Evolutionary conservation across 495 filamentous ascomycete genomes (phyloP).

Genomic region (Penicillium parvum): DNA sequence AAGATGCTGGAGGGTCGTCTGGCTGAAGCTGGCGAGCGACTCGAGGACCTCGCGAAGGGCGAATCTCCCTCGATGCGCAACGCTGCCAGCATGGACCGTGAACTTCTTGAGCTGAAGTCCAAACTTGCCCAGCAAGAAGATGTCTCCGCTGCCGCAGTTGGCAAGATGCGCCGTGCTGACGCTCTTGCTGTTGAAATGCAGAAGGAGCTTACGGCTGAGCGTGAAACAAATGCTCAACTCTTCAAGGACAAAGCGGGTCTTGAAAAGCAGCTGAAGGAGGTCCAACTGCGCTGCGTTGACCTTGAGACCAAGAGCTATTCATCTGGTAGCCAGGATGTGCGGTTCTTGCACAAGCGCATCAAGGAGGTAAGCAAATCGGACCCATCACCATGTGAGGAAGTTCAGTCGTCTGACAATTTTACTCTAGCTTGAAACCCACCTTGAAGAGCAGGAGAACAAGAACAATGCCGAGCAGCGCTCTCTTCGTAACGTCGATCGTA

Average conservation of each 20-base stretch:
- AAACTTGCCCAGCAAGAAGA: slow-evolving; percentile 90
- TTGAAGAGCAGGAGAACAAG: slow-evolving; percentile 78
- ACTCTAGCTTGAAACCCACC: slow-evolving; percentile 77
- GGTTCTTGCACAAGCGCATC: slow-evolving; percentile 89
- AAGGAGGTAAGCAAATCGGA: slow-evolving; percentile 76
- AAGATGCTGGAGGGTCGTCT: slow-evolving; percentile 82
- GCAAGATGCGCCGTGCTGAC: slow-evolving; percentile 97
- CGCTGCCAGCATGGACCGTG: slow-evolving; percentile 83
- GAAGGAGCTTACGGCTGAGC: slow-evolving; percentile 88
- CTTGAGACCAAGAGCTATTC: slow-evolving; percentile 97
- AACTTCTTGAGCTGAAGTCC: slow-evolving; percentile 86
- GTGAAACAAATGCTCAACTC: slow-evolving; percentile 75
- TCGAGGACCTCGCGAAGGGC: slow-evolving; percentile 85
- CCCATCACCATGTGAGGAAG: too few species aligned
- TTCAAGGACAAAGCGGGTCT: slow-evolving; percentile 89
- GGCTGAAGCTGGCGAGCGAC: slow-evolving; percentile 77
- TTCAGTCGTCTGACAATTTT: too few species aligned
- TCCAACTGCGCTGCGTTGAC: slow-evolving; percentile 85
- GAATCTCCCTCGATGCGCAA: slow-evolving; percentile 89
- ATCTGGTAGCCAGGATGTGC: slow-evolving; percentile 86
- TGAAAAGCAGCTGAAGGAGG: slow-evolving; percentile 87
- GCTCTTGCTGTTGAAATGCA: slow-evolving; percentile 84
- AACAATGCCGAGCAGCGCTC: slow-evolving; percentile 76
- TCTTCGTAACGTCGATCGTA: slow-evolving; percentile 89
- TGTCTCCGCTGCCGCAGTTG: slow-evolving; percentile 84